These are phyloP conservation scores for Aspergillus ostianus DNA, from an alignment of 495 filamentous ascomycete species.

Conservation along the genomic window DNA sequence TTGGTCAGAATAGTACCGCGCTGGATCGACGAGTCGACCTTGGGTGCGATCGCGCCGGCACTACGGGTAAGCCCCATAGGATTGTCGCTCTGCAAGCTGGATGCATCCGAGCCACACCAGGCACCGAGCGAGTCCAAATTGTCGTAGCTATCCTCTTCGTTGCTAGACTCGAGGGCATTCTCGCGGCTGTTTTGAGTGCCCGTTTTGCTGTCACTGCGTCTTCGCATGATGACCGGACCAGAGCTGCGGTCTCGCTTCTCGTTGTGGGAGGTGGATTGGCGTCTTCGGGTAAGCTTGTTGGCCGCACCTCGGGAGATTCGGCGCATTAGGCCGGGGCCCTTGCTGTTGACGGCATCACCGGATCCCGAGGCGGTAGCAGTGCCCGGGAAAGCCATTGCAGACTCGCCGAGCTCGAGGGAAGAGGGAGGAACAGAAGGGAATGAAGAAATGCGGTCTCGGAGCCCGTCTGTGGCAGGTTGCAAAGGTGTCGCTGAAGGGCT, in stretches of 20 bases:
- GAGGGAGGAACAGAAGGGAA: conserved; percentile 37
- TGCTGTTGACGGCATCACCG: conserved; percentile 53
- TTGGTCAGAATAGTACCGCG: no score
- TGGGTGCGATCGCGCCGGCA: conserved; percentile 57
- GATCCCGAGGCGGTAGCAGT: conserved; percentile 31
- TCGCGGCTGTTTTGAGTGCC: conserved; percentile 55
- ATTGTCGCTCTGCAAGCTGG: conserved; percentile 39
- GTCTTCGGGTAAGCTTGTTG: conserved; percentile 61
- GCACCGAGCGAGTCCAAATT: conserved; percentile 36
- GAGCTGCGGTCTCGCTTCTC: conserved; percentile 80
- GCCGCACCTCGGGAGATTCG: conserved; percentile 64
- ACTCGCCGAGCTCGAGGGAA: conserved; percentile 55
- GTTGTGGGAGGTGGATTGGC: conserved; percentile 68
- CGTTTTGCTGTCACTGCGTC: conserved; percentile 83
- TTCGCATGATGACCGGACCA: conserved; percentile 81
- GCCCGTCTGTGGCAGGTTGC: conserved; percentile 50
- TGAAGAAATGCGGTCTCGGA: conserved; percentile 43
- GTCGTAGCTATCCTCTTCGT: conserved; percentile 67
- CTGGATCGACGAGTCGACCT: conserved; percentile 67
- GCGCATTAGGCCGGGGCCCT: conserved; percentile 61
- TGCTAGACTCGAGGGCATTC: conserved; percentile 48
- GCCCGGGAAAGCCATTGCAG: conserved; percentile 45
- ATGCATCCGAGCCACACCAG: conserved; percentile 40
- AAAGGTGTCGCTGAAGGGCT: conserved; percentile 51
- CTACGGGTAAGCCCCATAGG: conserved; percentile 32